phyloP scores from a whole-genome alignment of 345 rosid genomes.

The Gossypium herbaceum region DNA sequence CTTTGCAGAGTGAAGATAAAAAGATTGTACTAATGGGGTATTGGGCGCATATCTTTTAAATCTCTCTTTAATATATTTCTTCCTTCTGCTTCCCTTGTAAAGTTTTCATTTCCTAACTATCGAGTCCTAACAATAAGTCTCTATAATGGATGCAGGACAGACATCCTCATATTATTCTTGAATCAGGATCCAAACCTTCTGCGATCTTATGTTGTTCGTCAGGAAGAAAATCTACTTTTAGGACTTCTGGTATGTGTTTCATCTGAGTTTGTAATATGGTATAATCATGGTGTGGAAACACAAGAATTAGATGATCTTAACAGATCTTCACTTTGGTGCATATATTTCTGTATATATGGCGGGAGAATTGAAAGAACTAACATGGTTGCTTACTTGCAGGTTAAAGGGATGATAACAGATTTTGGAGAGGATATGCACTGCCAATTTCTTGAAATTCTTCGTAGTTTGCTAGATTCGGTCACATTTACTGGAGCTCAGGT shows the following conservation, averaged over 20 bases:
- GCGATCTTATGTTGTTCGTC: slow-evolving; percentile 64
- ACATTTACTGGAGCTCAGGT: slow-evolving; percentile 78
- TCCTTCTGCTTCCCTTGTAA: neutral
- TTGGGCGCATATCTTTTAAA: neutral
- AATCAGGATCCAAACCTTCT: slow-evolving; percentile 69
- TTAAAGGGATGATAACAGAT: slow-evolving; percentile 93
- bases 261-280: neutral
- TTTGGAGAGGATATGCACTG: slow-evolving; percentile 94
- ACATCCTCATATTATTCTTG: slow-evolving; percentile 76
- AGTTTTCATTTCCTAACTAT: neutral
- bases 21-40: slow-evolving; percentile 86
- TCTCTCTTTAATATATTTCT: neutral
- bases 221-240: slow-evolving; percentile 66
- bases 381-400: slow-evolving; percentile 40
- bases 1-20: slow-evolving; percentile 69
- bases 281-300: neutral
- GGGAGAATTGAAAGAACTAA: slow-evolving; percentile 6
- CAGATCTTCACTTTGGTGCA: neutral
- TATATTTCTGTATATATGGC: neutral
- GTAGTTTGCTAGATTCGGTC: slow-evolving; percentile 88
- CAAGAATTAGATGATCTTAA: neutral
- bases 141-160: slow-evolving; percentile 82
- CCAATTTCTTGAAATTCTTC: slow-evolving; percentile 95
- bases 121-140: slow-evolving; percentile 20
- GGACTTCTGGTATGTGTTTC: slow-evolving; percentile 73